A percentile compares a stretch with the other conserved stretches of the same genome.
These are phyloP conservation scores for Clarireedia hainanense DNA, from an alignment of 2,329 filamentous ascomycete genomes.

Conservation along the genomic window DNA sequence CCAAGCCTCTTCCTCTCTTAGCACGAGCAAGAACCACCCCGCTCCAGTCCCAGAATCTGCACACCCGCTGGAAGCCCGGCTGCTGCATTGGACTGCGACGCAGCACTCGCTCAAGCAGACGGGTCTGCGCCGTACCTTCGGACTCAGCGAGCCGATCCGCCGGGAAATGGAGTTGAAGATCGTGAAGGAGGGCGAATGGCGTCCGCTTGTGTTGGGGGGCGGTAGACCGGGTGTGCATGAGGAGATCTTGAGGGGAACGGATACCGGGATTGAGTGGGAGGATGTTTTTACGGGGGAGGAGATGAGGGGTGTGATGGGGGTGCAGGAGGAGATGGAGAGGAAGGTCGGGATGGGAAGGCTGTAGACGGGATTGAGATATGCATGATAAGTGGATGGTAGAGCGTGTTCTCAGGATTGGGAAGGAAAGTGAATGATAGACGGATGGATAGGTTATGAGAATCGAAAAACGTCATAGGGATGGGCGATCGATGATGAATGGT, in stretches of 20 bases:
- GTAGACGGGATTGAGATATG: slow-evolving; percentile 9
- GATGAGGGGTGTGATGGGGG: slow-evolving; percentile 57
- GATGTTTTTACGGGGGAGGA: slow-evolving; percentile 83
- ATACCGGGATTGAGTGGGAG: slow-evolving; percentile 80
- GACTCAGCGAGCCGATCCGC: slow-evolving; percentile 85
- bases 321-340: slow-evolving; percentile 92
- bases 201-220: slow-evolving; percentile 59
- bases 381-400: slow-evolving; percentile 7
- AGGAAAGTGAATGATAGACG: background rate
- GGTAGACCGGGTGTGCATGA: slow-evolving; percentile 58
- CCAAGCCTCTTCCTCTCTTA: slow-evolving; percentile 38
- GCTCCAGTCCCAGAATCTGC: slow-evolving; percentile 40
- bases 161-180: slow-evolving; percentile 95
- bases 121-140: slow-evolving; percentile 76
- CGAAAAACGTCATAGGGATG: background rate
- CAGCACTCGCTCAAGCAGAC: slow-evolving; percentile 87
- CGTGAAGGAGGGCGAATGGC: slow-evolving; percentile 70
- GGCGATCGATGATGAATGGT: background rate
- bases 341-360: slow-evolving; percentile 66
- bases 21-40: slow-evolving; percentile 27
- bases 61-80: slow-evolving; percentile 87
- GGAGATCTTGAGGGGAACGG: slow-evolving; percentile 77
- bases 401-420: background rate
- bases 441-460: background rate
- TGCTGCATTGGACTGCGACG: slow-evolving; percentile 82